phyloP scores from a whole-genome alignment of 805 yeast genomes.

The Yamadazyma scolyti region DNA sequence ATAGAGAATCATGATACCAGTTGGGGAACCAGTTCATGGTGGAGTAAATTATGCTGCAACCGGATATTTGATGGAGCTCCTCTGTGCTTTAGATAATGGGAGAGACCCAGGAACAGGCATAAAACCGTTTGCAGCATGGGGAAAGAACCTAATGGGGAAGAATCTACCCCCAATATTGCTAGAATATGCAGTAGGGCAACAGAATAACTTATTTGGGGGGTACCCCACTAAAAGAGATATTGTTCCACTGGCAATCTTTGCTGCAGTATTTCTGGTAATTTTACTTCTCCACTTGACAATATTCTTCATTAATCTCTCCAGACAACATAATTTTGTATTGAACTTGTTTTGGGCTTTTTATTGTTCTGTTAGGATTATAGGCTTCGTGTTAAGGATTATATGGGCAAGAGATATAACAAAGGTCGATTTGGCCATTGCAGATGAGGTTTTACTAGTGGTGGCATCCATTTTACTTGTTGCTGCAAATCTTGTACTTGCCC shows the following conservation, averaged over 20 bases:
- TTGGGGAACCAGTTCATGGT: conserved; percentile 1
- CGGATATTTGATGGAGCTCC: conserved; percentile 20
- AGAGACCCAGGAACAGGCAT: conserved; percentile 28
- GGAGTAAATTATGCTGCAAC: conserved; percentile 19
- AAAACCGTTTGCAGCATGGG: conserved; percentile 21
- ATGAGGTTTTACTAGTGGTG: conserved; percentile 51
- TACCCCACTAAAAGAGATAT: conserved; percentile 52
- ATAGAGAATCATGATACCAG: background rate
- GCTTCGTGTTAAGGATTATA: conserved; percentile 52
- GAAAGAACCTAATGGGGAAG: conserved; percentile 22
- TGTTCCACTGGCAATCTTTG: conserved; percentile 58
- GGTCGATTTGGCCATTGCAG: conserved; percentile 49
- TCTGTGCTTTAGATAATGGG: conserved; percentile 19
- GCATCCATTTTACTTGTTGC: conserved; percentile 56
- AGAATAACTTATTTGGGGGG: conserved; percentile 57
- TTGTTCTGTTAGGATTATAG: conserved; percentile 49
- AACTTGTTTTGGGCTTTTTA: conserved; percentile 52
- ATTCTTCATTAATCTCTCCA: conserved; percentile 41
- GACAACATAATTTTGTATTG: conserved; percentile 60
- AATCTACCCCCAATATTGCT: conserved; percentile 37
- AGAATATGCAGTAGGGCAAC: conserved; percentile 33
- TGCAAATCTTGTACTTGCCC: conserved; percentile 57
- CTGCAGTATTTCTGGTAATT: conserved; percentile 49
- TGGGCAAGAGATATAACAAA: conserved; percentile 55
- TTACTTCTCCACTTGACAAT: conserved; percentile 42